Evolutionary conservation across 2,329 filamentous ascomycete genomes (phyloP).

Genomic region (Fusarium hainanense): DNA sequence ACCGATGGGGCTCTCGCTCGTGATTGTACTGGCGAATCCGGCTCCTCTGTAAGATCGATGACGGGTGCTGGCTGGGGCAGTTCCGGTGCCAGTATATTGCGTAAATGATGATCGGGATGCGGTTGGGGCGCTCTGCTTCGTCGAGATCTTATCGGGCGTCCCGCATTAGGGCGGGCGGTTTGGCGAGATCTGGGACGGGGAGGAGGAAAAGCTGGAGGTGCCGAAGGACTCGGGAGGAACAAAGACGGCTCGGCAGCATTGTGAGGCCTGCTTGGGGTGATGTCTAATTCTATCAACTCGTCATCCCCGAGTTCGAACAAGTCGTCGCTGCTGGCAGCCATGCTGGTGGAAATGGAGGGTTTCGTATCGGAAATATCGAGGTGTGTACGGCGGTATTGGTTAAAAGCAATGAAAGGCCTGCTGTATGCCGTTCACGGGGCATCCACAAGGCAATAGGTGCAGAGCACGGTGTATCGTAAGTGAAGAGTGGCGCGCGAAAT

Average conservation of each 20-base stretch:
- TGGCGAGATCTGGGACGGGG: neutral
- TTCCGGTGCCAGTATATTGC: slow-evolving; percentile 4
- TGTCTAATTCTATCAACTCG: slow-evolving; percentile 32
- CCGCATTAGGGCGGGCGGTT: neutral
- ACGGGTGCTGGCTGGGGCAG: slow-evolving; percentile 47
- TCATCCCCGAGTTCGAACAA: slow-evolving; percentile 38
- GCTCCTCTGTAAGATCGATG: slow-evolving; percentile 64
- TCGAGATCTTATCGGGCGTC: neutral
- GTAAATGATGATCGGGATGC: slow-evolving; percentile 9
- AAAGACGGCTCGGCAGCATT: slow-evolving; percentile 13
- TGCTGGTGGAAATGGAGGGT: slow-evolving; percentile 14
- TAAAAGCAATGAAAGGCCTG: neutral
- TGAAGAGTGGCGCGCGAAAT: neutral
- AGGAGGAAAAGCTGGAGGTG: slow-evolving; percentile 22
- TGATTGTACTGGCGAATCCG: slow-evolving; percentile 58
- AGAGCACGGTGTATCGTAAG: slow-evolving; percentile 13
- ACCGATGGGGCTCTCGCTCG: slow-evolving; percentile 46
- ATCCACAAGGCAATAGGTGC: slow-evolving; percentile 8
- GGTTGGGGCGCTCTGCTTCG: neutral
- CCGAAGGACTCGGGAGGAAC: slow-evolving; percentile 34
- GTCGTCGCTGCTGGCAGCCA: slow-evolving; percentile 34
- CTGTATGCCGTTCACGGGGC: slow-evolving; percentile 9
- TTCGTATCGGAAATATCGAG: neutral
- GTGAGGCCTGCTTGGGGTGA: neutral
- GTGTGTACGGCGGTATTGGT: neutral